Evolutionary conservation across 306 rosid genomes (phyloP).

Genomic region (Castanospermum australe): DNA sequence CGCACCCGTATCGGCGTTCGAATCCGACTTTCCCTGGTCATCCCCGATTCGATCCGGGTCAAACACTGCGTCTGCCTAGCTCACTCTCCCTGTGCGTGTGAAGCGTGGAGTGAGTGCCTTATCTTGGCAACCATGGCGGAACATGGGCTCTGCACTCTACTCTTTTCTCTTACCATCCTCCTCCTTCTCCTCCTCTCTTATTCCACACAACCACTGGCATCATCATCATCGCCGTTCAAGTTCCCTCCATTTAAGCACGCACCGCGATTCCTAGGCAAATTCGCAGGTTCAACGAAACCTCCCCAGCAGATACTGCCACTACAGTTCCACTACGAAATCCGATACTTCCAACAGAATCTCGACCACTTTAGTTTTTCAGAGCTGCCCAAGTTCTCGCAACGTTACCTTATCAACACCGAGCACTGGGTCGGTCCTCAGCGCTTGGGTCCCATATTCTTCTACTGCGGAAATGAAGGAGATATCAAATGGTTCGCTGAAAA

Average conservation of each 20-base stretch:
- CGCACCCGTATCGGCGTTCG: too few species aligned
- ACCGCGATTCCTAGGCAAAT: constrained; percentile 51
- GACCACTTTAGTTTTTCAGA: constrained; percentile 82
- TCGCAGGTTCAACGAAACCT: constrained; percentile 23
- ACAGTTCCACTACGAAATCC: constrained; percentile 53
- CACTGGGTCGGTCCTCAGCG: constrained; percentile 58
- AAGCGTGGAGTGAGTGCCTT: not conserved
- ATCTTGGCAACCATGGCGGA: constrained; percentile 29
- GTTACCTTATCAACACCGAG: constrained; percentile 78
- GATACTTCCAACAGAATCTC: constrained; percentile 64
- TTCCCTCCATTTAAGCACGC: constrained; percentile 11
- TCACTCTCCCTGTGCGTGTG: not conserved
- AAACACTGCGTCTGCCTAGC: too few species aligned
- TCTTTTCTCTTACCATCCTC: not conserved
- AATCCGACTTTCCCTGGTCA: too few species aligned
- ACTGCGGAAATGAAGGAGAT: constrained; percentile 94
- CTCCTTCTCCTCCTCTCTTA: not conserved
- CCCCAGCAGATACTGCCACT: not conserved
- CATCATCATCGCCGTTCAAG: constrained; percentile 24
- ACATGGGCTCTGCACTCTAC: not conserved
- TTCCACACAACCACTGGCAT: constrained; percentile 29
- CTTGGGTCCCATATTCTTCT: constrained; percentile 73
- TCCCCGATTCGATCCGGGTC: too few species aligned
- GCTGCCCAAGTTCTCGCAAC: constrained; percentile 56
- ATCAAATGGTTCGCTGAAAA: constrained; percentile 84